These are phyloP conservation scores for Phytophthora ramorum DNA, from an alignment of 352 stramenopile species.

Conservation along the genomic window DNA sequence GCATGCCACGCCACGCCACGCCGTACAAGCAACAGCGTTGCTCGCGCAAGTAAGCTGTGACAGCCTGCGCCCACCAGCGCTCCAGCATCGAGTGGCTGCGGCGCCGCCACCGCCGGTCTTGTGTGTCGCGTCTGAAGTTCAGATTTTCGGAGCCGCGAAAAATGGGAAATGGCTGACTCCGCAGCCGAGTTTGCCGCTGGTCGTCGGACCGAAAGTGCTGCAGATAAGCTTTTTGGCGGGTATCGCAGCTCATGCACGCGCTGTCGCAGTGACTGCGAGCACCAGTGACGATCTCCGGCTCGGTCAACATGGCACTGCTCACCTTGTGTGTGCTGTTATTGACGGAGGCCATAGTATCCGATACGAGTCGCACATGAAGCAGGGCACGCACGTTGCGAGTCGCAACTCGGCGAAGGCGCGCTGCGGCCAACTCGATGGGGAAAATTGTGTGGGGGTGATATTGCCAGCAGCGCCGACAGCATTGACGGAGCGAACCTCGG, in stretches of 20 bases:
- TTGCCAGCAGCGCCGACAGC: constrained; percentile 18
- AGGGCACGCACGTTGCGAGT: neutral
- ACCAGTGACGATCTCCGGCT: constrained; percentile 4
- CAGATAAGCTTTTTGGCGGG: constrained; percentile 15
- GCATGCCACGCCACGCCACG: neutral
- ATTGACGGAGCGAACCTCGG: constrained; percentile 7
- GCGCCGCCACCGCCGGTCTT: no score
- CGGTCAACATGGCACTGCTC: neutral
- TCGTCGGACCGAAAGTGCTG: constrained; percentile 4
- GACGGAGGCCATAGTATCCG: constrained; percentile 2
- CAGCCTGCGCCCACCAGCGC: neutral
- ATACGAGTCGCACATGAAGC: neutral
- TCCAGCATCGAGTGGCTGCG: neutral
- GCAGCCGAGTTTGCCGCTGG: constrained; percentile 1
- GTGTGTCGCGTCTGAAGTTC: neutral
- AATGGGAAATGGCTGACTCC: constrained; percentile 10
- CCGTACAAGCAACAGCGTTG: no score
- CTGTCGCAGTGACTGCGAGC: constrained; percentile 17
- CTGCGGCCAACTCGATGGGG: constrained; percentile 13
- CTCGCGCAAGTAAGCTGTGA: neutral
- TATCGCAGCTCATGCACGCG: constrained; percentile 23
- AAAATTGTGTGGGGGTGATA: constrained; percentile 30
- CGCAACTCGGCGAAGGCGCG: constrained; percentile 10
- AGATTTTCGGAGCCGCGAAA: neutral
- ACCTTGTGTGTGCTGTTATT: neutral